Evolutionary conservation across 208 protist genomes (phyloP).

Genomic region (Spongospora subterranea): DNA sequence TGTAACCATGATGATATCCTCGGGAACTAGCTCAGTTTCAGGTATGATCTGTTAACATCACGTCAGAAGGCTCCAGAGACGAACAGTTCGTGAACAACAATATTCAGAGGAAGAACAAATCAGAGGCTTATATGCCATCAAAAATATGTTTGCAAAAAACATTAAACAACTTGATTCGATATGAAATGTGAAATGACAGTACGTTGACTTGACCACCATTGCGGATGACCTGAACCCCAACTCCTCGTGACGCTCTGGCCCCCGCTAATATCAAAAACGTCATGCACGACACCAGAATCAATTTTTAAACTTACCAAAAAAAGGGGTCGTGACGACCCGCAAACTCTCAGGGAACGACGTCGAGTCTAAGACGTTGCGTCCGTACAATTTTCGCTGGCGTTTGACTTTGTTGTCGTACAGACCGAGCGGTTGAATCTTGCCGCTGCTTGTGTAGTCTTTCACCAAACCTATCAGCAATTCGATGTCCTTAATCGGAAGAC

Average conservation of each 20-base stretch:
- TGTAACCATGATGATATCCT: slow-evolving; percentile 88
- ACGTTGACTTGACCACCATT: background rate
- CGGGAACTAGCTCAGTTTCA: slow-evolving; percentile 84
- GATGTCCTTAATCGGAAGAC: background rate
- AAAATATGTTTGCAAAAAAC: too few species aligned
- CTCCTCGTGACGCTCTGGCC: background rate
- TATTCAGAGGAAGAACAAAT: too few species aligned
- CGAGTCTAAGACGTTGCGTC: background rate
- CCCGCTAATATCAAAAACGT: background rate
- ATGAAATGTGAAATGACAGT: background rate
- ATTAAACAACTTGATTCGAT: background rate
- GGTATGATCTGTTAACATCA: background rate
- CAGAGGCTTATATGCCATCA: too few species aligned
- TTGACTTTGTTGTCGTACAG: background rate
- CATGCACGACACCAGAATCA: background rate
- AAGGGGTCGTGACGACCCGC: background rate
- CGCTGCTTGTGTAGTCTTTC: background rate
- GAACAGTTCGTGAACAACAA: too few species aligned
- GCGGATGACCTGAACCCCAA: background rate
- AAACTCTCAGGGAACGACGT: background rate
- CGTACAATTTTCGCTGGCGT: background rate
- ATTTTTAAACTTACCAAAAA: background rate
- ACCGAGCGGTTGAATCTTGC: background rate
- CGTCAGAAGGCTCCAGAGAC: background rate
- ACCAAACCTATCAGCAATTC: background rate